Base-by-base conservation (phyloP, 768 basidiomycete genomes). In the Galerina marginata region DNA sequence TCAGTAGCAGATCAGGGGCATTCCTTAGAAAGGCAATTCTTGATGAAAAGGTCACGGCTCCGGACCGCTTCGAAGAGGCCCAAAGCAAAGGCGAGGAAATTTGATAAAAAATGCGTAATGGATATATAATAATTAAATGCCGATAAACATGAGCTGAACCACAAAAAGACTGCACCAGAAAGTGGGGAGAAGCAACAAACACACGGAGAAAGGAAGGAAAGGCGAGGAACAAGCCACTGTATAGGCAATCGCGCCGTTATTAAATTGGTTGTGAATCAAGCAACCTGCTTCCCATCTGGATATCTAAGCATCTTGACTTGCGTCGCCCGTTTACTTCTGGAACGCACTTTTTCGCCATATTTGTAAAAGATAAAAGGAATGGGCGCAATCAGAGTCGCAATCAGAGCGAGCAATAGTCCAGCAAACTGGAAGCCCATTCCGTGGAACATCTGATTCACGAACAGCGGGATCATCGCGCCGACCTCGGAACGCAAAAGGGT, bases 401-500 rank as follows among this genome's bases (percentile, higher is more conserved):
- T 60, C 9, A 76, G 56, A 4, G 77, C 78, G 7, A 79, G 67
- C 23, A 79, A 62, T 37, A 78, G 60, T 6, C 77, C 77, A 14
- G 77, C 77, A 14, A 64, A 79, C 62, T 80, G 79, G 69, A 79
- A 78, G 0, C 73, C 72, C 75, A 79, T 74, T 44, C 70, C 67
- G 45, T 74, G 71, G 71, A 78, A 79, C 78, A 80, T 80, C 68
- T 77, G 77, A 36, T 68, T 68, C 14, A 77, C 74, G 61, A 75
- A 81, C 20, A 81, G 68, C 7, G 77, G 78, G 16, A 81, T 70
- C 58, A 72, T 69, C 12, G 76, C 73, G 20, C 76, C 76, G 40
- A 75, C 65, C 49, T 72, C 72, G 3, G 76, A 75, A 9, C 78
- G 74, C 65, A 79, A 60, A 37, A 79, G 62, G 25, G 81, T 80